Conservation (phyloP, 352 stramenopile genomes). For the Plasmopara muralis region DNA sequence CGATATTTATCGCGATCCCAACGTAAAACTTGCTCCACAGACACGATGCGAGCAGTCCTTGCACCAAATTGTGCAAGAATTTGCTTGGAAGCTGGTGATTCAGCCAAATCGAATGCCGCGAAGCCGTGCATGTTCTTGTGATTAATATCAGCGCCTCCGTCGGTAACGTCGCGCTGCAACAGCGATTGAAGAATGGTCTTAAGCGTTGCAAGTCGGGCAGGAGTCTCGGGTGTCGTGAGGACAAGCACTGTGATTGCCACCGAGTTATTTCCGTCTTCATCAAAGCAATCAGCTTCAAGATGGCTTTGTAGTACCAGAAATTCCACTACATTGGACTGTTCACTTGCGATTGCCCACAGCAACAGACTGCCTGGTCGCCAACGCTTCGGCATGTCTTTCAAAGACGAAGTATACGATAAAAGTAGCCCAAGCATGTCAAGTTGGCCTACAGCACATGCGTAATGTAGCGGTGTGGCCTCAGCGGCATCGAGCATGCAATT, state of each 20-base stretch:
- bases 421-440: constrained; percentile 62
- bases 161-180: constrained; percentile 18
- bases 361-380: constrained; percentile 43
- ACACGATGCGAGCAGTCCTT: constrained; percentile 32
- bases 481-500: constrained; percentile 41
- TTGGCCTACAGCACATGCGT: constrained; percentile 45
- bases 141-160: constrained; percentile 43
- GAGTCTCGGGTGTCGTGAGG: constrained; percentile 18
- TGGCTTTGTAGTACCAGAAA: constrained; percentile 39
- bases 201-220: constrained; percentile 12
- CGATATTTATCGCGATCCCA: constrained; percentile 48
- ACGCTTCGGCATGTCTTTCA: constrained; percentile 15
- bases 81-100: constrained; percentile 35
- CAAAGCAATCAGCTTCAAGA: constrained; percentile 49
- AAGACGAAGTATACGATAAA: constrained; percentile 11
- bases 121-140: constrained; percentile 68
- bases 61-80: constrained; percentile 39
- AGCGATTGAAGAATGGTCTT: constrained; percentile 24
- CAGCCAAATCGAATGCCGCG: constrained; percentile 48
- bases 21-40: constrained; percentile 39
- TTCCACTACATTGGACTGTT: constrained; percentile 35
- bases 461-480: constrained; percentile 62
- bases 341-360: constrained; percentile 55
- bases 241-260: constrained; percentile 45
- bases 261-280: constrained; percentile 70